phyloP scores from a whole-genome alignment of 495 filamentous ascomycete species.

The Parathielavia hyrcaniae region DNA sequence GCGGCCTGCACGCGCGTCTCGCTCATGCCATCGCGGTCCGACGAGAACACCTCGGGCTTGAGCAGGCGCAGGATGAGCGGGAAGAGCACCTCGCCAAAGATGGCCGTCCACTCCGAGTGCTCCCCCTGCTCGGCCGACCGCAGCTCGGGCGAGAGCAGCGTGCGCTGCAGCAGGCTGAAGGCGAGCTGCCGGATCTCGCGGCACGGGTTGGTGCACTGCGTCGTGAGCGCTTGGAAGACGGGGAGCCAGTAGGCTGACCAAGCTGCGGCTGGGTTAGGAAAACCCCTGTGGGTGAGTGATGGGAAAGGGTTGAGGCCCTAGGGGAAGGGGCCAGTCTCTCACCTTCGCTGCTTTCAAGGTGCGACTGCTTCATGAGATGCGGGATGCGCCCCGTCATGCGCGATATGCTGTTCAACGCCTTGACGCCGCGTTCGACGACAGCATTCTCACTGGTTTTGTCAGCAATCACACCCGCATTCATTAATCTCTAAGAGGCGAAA shows the following conservation, averaged over 20 bases:
- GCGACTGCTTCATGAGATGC: conserved; percentile 80
- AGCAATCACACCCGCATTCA: conserved; percentile 11
- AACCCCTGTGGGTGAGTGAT: background rate
- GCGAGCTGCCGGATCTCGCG: conserved; percentile 87
- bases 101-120: conserved; percentile 69
- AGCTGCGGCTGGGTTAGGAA: conserved; percentile 47
- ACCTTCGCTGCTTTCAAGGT: conserved; percentile 84
- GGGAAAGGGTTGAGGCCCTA: too few relatives aligned
- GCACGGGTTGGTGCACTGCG: conserved; percentile 91
- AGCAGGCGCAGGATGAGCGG: conserved; percentile 84
- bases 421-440: conserved; percentile 68
- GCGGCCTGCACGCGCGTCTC: conserved; percentile 91
- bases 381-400: conserved; percentile 75
- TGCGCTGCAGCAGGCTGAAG: conserved; percentile 77
- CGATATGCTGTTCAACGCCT: conserved; percentile 73
- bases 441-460: conserved; percentile 55
- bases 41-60: conserved; percentile 92
- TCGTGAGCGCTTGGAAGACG: conserved; percentile 79
- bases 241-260: conserved; percentile 99
- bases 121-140: conserved; percentile 47
- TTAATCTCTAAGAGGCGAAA: background rate
- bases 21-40: conserved; percentile 88
- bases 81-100: conserved; percentile 92
- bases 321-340: conserved; percentile 24
- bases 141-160: conserved; percentile 72